These are phyloP conservation scores for Corniculantispora saksenae DNA, from an alignment of 2,329 filamentous ascomycete species.

Conservation along the genomic window DNA sequence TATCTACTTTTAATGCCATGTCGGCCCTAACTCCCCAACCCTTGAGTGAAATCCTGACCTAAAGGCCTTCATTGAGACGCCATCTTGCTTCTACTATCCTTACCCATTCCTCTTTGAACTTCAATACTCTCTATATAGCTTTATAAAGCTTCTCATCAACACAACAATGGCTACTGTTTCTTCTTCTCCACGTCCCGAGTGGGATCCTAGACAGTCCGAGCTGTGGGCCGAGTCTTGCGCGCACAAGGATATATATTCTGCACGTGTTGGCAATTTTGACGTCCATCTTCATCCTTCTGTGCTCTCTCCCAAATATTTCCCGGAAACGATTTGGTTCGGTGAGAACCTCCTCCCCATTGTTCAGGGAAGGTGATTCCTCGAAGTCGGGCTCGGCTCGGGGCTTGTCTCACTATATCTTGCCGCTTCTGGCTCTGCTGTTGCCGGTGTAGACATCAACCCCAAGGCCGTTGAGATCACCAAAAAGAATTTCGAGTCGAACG, in stretches of 20 bases:
- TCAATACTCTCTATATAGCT: neutral
- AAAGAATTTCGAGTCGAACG: constrained; percentile 2
- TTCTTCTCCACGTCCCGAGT: neutral
- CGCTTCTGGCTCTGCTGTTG: constrained; percentile 7
- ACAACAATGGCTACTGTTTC: neutral
- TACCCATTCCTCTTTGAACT: neutral
- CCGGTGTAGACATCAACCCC: neutral
- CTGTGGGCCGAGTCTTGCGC: neutral
- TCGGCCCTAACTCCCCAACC: neutral
- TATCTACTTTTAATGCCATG: neutral
- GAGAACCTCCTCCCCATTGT: neutral
- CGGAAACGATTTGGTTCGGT: neutral
- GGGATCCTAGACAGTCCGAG: neutral
- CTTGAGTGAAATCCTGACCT: neutral
- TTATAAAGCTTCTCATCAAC: neutral
- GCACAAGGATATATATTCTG: neutral
- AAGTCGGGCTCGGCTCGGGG: neutral
- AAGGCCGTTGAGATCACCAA: constrained; percentile 5
- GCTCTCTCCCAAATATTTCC: constrained; percentile 2
- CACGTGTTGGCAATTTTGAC: neutral
- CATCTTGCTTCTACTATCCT: neutral
- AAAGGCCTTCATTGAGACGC: neutral
- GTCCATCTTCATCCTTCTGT: neutral
- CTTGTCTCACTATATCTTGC: neutral
- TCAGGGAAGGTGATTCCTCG: neutral